Evolutionary conservation across 345 rosid genomes (phyloP).

Genomic region (Corymbia maculata): DNA sequence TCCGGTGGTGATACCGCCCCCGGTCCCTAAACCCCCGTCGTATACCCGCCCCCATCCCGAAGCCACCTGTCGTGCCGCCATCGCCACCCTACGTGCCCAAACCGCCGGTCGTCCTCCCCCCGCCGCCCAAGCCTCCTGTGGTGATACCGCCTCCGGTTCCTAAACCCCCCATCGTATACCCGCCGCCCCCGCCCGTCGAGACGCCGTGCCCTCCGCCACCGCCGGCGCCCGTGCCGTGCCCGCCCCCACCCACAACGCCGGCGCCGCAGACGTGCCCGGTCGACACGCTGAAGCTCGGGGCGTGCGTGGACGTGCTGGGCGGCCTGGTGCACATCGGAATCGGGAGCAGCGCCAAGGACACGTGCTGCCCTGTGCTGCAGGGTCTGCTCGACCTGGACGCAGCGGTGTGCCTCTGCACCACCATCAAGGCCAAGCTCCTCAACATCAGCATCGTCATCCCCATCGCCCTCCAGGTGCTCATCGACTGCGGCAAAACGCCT

Average conservation of each 20-base stretch:
- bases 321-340: constrained; percentile 71
- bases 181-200: constrained; percentile 21
- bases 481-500: constrained; percentile 74
- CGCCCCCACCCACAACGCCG: constrained; percentile 21
- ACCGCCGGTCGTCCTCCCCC: no score
- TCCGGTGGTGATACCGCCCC: background rate
- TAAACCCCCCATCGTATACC: background rate
- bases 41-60: background rate
- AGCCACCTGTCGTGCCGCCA: constrained; percentile 1
- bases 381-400: constrained; percentile 75
- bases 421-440: constrained; percentile 68
- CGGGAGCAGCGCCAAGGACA: constrained; percentile 60
- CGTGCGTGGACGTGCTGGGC: constrained; percentile 84
- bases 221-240: constrained; percentile 13
- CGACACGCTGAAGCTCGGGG: constrained; percentile 65
- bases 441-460: constrained; percentile 65
- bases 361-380: constrained; percentile 80
- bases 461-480: constrained; percentile 70
- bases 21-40: background rate
- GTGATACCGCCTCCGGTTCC: background rate
- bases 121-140: background rate
- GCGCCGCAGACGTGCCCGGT: constrained; percentile 55
- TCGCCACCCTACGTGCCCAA: background rate
- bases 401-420: constrained; percentile 85
- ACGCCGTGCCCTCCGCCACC: constrained; percentile 53